A percentile compares a stretch with the other conserved stretches of the same genome.
phyloP scores from a whole-genome alignment of 305 asterid genomes.

The Solanum chacoense region DNA sequence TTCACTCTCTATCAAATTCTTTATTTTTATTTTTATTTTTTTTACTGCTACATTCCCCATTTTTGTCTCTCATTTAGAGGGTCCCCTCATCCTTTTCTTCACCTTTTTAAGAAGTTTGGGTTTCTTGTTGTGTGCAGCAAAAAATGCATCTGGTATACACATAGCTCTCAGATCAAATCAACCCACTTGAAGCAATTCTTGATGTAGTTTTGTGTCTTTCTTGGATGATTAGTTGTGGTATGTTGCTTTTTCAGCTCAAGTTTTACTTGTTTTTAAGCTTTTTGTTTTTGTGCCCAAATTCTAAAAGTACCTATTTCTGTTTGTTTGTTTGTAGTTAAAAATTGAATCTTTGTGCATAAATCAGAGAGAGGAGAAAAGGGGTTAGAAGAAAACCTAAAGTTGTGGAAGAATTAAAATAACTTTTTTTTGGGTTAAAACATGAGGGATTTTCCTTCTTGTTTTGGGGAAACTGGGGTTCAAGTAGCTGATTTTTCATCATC shows the following conservation, averaged over 20 bases:
- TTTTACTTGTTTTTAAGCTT: not conserved
- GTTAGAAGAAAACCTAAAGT: not conserved
- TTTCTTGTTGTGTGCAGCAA: conserved; percentile 27
- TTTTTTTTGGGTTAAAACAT: conserved; percentile 14
- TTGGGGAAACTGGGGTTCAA: conserved; percentile 75
- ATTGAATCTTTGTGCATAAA: conserved; percentile 11
- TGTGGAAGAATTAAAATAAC: not conserved
- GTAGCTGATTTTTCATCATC: conserved; percentile 64
- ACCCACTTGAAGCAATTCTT: conserved; percentile 9
- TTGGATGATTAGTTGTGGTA: conserved; percentile 31
- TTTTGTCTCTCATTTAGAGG: conserved; percentile 27
- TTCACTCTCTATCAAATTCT: conserved; percentile 4
- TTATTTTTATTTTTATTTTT: not conserved
- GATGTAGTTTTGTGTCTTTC: conserved; percentile 9
- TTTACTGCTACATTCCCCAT: conserved; percentile 16
- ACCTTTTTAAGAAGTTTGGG: conserved; percentile 10
- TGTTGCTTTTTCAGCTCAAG: not conserved
- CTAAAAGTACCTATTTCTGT: conserved; percentile 1
- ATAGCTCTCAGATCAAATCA: conserved; percentile 18
- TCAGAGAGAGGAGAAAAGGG: not conserved
- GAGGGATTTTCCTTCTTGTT: conserved; percentile 77
- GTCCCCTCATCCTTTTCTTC: conserved; percentile 18
- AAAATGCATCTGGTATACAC: conserved; percentile 17
- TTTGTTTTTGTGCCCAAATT: not conserved
- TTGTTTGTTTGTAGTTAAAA: conserved; percentile 13